A percentile compares a stretch with the other conserved stretches of the same genome.
Evolutionary conservation across 495 filamentous ascomycete genomes (phyloP).

Genomic region (Chlorociboria aeruginascens): DNA sequence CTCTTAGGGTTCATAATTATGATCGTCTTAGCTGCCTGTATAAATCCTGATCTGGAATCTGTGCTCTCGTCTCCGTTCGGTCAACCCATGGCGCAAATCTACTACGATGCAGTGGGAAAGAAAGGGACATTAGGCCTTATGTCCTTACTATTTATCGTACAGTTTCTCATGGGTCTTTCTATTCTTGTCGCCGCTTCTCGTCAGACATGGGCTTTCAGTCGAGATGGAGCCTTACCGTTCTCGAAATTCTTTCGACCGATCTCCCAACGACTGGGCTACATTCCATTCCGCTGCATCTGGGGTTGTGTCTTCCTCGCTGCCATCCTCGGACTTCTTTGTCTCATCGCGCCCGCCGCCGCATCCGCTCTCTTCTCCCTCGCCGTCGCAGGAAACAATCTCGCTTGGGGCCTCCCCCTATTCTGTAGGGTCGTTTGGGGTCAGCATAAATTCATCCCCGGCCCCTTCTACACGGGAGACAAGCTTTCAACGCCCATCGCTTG

Average conservation of each 20-base stretch:
- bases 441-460: slow-evolving; percentile 48
- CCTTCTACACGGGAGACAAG: slow-evolving; percentile 34
- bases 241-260: slow-evolving; percentile 42
- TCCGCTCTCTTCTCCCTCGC: slow-evolving; percentile 43
- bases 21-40: slow-evolving; percentile 39
- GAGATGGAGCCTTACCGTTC: slow-evolving; percentile 40
- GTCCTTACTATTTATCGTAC: slow-evolving; percentile 40
- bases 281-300: slow-evolving; percentile 51
- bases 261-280: slow-evolving; percentile 44
- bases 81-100: slow-evolving; percentile 45
- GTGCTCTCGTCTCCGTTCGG: slow-evolving; percentile 31
- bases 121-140: slow-evolving; percentile 41
- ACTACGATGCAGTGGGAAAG: slow-evolving; percentile 43
- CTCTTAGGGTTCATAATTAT: slow-evolving; percentile 37
- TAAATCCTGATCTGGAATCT: slow-evolving; percentile 30
- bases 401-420: slow-evolving; percentile 51
- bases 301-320: slow-evolving; percentile 39
- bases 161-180: slow-evolving; percentile 41
- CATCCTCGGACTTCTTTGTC: slow-evolving; percentile 42
- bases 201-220: slow-evolving; percentile 42
- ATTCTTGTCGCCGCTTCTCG: slow-evolving; percentile 42
- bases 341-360: slow-evolving; percentile 45
- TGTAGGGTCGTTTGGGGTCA: slow-evolving; percentile 51
- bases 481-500: slow-evolving; percentile 28
- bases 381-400: slow-evolving; percentile 37